Evolutionary conservation across 768 basidiomycete species (phyloP).

Genomic region (Suillus americanus): DNA sequence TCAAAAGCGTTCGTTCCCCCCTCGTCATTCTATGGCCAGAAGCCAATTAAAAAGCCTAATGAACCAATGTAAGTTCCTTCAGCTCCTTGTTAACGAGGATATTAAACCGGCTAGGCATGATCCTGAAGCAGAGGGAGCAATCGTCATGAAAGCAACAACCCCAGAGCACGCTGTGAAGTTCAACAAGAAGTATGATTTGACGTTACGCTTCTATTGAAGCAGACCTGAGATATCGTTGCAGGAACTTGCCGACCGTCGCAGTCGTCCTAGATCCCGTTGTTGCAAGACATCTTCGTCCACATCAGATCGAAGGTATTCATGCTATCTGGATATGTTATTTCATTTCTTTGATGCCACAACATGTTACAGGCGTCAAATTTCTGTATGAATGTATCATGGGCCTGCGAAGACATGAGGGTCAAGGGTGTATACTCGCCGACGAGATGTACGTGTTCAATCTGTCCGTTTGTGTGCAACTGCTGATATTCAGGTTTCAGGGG

Average conservation of each 20-base stretch:
- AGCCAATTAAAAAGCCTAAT: conserved; percentile 29
- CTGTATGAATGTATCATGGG: conserved; percentile 98
- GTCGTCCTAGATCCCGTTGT: conserved; percentile 94
- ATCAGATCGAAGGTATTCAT: conserved; percentile 79
- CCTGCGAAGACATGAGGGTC: conserved; percentile 83
- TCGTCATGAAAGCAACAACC: conserved; percentile 83
- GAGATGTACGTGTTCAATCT: conserved; percentile 64
- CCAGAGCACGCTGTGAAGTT: conserved; percentile 62
- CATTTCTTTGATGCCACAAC: too few relatives aligned
- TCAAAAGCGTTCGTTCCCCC: conserved; percentile 47
- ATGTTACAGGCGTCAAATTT: conserved; percentile 68
- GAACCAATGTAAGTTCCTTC: conserved; percentile 46
- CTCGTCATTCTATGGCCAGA: conserved; percentile 60
- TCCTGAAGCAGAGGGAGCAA: conserved; percentile 69
- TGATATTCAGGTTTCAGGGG: conserved; percentile 56
- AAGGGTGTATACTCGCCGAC: conserved; percentile 95
- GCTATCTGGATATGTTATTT: background rate
- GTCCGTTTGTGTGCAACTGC: background rate
- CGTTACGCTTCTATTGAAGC: conserved; percentile 1
- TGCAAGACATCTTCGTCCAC: conserved; percentile 71
- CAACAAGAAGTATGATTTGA: conserved; percentile 62
- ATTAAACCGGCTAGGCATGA: conserved; percentile 55
- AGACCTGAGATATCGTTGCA: conserved; percentile 27
- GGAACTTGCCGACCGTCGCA: conserved; percentile 62
- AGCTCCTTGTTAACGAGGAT: background rate